Evolutionary conservation across 2,329 filamentous ascomycete genomes (phyloP).

Genomic region (Akanthomyces lecanii): DNA sequence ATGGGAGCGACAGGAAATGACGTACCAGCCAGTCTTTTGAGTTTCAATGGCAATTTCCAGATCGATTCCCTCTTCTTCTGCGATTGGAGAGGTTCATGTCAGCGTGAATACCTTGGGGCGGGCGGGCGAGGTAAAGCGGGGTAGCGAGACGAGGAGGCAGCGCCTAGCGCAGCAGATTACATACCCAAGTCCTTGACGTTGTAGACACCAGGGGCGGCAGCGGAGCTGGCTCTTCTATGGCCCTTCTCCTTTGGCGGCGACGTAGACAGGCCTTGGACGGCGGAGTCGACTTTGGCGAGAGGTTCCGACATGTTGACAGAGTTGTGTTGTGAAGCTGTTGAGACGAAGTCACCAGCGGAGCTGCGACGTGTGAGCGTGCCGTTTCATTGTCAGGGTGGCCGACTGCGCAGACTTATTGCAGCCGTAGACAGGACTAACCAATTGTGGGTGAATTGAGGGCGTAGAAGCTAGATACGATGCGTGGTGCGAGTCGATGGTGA

Average conservation of each 20-base stretch:
- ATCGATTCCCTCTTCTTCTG: conserved; percentile 70
- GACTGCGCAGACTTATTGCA: background rate
- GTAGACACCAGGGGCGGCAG: conserved; percentile 57
- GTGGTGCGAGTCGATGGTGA: conserved; percentile 24
- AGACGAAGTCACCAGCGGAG: conserved; percentile 5
- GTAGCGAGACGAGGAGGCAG: background rate
- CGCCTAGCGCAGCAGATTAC: conserved; percentile 28
- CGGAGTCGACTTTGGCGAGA: conserved; percentile 87
- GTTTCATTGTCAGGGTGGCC: background rate
- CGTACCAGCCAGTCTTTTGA: conserved; percentile 84
- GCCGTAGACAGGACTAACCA: conserved; percentile 2
- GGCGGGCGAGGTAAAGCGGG: background rate
- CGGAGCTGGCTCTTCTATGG: conserved; percentile 69
- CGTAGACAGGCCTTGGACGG: conserved; percentile 72
- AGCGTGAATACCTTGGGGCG: background rate
- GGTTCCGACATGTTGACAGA: conserved; percentile 42
- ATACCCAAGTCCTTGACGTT: conserved; percentile 85
- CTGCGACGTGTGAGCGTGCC: conserved; percentile 11
- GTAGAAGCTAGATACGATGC: conserved; percentile 21
- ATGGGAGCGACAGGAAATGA: conserved; percentile 14
- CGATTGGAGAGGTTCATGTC: background rate
- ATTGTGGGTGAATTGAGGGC: conserved; percentile 1
- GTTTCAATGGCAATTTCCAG: conserved; percentile 76
- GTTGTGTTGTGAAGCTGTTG: conserved; percentile 18
- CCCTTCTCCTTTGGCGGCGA: conserved; percentile 63